Conservation (phyloP, 78 protist species). For the Pigoraptor vietnamica region DNA sequence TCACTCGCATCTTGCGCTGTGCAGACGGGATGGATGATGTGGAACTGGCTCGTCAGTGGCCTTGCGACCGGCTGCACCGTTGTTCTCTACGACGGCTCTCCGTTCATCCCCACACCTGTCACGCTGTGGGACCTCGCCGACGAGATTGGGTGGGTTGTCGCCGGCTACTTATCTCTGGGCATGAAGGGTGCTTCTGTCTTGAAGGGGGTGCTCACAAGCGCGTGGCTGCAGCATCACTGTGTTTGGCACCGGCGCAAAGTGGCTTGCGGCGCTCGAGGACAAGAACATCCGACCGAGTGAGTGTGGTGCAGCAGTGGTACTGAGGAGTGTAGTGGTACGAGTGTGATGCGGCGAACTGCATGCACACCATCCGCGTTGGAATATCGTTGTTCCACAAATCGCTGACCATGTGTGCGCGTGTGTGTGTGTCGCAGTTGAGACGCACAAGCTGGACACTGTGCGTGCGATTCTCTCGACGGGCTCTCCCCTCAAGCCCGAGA, state of each 20-base stretch:
- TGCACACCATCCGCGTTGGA: too few relatives aligned
- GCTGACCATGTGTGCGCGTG: not conserved
- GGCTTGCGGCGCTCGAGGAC: slow-evolving; percentile 10
- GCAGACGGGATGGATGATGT: slow-evolving; percentile 53
- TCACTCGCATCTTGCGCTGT: not conserved
- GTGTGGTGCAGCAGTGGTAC: not conserved
- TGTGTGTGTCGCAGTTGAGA: not conserved
- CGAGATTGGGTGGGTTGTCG: not conserved
- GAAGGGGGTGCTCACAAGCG: too few relatives aligned
- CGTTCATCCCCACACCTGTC: not conserved
- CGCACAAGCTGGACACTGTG: not conserved
- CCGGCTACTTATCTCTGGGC: too few relatives aligned
- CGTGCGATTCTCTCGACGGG: slow-evolving; percentile 40
- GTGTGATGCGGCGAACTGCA: too few relatives aligned
- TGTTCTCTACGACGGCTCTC: slow-evolving; percentile 39
- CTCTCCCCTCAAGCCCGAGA: slow-evolving; percentile 37
- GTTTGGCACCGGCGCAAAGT: slow-evolving; percentile 33
- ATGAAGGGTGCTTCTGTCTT: not conserved
- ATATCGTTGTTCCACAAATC: too few relatives aligned
- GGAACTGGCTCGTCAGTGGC: slow-evolving; percentile 28
- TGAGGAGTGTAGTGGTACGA: too few relatives aligned
- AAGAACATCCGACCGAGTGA: not conserved
- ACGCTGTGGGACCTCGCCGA: slow-evolving; percentile 3
- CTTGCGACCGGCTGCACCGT: slow-evolving; percentile 16
- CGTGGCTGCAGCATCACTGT: not conserved